These are phyloP conservation scores for Syncephalastrum sp. DNA, from an alignment of 371 early-diverging fungal species.

Conservation along the genomic window DNA sequence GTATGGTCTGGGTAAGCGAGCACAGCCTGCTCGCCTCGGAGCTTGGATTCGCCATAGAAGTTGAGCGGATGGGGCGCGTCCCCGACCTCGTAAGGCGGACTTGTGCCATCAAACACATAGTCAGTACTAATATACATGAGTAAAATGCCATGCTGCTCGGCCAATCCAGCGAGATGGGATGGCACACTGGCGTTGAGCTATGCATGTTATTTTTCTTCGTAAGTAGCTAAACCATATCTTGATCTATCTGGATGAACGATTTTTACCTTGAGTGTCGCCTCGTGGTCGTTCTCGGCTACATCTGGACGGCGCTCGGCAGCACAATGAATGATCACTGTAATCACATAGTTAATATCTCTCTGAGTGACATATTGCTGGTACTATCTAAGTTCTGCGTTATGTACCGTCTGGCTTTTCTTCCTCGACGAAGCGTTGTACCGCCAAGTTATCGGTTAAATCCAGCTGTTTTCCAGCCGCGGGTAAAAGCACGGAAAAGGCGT, in stretches of 20 bases:
- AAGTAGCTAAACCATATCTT: no score
- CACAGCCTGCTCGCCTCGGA: conserved; percentile 72
- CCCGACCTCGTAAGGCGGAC: conserved; percentile 73
- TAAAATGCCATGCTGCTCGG: conserved; percentile 47
- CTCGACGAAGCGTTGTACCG: conserved; percentile 55
- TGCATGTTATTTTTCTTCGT: not conserved
- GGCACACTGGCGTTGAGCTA: conserved; percentile 72
- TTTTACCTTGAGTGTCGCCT: conserved; percentile 53
- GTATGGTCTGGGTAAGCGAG: conserved; percentile 34
- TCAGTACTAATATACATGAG: conserved; percentile 89
- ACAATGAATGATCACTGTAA: conserved; percentile 72
- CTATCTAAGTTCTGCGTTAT: not conserved
- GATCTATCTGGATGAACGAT: no score
- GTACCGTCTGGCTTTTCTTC: conserved; percentile 62
- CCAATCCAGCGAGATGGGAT: conserved; percentile 52
- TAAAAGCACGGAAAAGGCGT: not conserved
- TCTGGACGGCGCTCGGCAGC: conserved; percentile 90
- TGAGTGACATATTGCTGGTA: not conserved
- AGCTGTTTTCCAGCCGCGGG: conserved; percentile 37
- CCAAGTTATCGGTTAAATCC: conserved; percentile 62
- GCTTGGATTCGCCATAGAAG: conserved; percentile 78
- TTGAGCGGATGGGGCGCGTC: conserved; percentile 78
- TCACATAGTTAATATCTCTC: not conserved
- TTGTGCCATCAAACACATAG: conserved; percentile 88
- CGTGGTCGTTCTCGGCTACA: conserved; percentile 69